A percentile compares a stretch with the other conserved stretches of the same genome.
phyloP scores from a whole-genome alignment of 352 stramenopile species.

The Phytopythium cucurbitacearum region DNA sequence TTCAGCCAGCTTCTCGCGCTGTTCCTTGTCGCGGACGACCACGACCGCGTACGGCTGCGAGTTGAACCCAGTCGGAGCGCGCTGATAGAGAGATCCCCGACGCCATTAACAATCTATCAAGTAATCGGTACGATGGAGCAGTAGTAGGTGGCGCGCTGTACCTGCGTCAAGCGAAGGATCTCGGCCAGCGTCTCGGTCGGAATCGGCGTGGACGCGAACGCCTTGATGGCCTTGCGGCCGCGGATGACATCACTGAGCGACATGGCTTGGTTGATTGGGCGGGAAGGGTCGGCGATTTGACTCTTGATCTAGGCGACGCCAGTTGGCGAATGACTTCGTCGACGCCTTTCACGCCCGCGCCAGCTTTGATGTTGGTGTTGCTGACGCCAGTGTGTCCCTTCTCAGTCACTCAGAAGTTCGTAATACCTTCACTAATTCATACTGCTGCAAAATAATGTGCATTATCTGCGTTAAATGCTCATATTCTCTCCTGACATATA shows the following conservation, averaged over 20 bases:
- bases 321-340: too few relatives aligned
- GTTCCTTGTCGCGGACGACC: constrained; percentile 58
- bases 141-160: constrained; percentile 1
- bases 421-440: too few relatives aligned
- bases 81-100: constrained; percentile 15
- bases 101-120: neutral
- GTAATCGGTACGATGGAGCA: too few relatives aligned
- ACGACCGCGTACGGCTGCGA: constrained; percentile 73
- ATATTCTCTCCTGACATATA: too few relatives aligned
- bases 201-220: constrained; percentile 39
- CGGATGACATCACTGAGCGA: constrained; percentile 10
- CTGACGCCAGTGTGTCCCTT: too few relatives aligned
- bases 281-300: neutral
- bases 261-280: neutral
- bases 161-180: constrained; percentile 65
- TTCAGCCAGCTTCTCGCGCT: constrained; percentile 60
- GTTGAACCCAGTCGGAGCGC: constrained; percentile 76
- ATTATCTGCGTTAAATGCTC: too few relatives aligned
- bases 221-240: constrained; percentile 34
- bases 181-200: constrained; percentile 51
- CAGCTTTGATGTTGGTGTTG: too few relatives aligned
- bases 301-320: neutral
- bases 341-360: too few relatives aligned
- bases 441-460: too few relatives aligned
- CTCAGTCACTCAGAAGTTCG: too few relatives aligned